These are phyloP conservation scores for Monosporascus sp. DNA, from an alignment of 2,329 filamentous ascomycete genomes.

Conservation along the genomic window DNA sequence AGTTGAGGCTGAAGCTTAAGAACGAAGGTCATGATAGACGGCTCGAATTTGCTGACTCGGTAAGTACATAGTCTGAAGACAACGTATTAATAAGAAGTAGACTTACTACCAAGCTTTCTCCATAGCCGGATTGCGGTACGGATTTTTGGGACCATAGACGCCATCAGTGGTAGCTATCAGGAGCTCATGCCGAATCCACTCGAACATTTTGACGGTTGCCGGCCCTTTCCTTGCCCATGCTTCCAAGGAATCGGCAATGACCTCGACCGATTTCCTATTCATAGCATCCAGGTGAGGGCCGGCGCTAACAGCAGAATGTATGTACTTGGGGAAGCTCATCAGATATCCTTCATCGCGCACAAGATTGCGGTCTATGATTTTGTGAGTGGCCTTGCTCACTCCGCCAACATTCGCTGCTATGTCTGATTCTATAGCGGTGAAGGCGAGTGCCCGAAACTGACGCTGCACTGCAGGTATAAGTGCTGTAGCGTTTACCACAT, in stretches of 20 bases:
- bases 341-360: conserved; percentile 1
- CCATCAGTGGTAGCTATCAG: conserved; percentile 4
- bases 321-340: neutral
- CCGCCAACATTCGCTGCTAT: neutral
- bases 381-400: neutral
- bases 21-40: conserved; percentile 5
- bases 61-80: neutral
- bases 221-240: neutral
- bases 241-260: conserved; percentile 2
- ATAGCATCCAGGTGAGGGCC: conserved; percentile 4
- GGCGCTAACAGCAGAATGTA: conserved; percentile 1
- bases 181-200: conserved; percentile 6
- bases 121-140: conserved; percentile 3
- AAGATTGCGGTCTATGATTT: neutral
- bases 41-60: conserved; percentile 3
- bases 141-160: conserved; percentile 8
- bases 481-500: neutral
- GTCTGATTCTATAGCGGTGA: neutral
- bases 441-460: neutral
- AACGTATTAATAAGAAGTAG: neutral
- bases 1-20: conserved; percentile 3
- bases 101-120: conserved; percentile 29
- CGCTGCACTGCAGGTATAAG: neutral
- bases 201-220: conserved; percentile 2
- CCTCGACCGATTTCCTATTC: neutral